Evolutionary conservation across 768 basidiomycete genomes (phyloP).

Genomic region (Trametes elegans): DNA sequence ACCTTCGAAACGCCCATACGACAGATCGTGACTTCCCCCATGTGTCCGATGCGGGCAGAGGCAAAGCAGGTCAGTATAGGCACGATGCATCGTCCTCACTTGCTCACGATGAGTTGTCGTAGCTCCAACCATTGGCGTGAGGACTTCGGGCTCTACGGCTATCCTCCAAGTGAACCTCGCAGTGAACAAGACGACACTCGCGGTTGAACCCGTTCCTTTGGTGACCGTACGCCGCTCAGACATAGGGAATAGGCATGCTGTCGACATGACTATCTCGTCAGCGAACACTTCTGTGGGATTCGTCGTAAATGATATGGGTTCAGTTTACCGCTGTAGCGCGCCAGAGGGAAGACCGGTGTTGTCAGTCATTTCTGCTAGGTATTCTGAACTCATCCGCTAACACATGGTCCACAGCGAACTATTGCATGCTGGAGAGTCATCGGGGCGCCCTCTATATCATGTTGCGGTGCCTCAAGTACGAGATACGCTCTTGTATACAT

Average conservation of each 20-base stretch:
- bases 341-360: constrained; percentile 35
- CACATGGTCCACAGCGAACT: not conserved
- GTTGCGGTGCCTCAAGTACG: constrained; percentile 37
- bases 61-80: not conserved
- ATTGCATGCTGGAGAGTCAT: not conserved
- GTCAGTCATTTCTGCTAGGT: constrained; percentile 38
- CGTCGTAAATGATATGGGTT: constrained; percentile 50
- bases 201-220: constrained; percentile 6
- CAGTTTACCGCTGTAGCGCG: constrained; percentile 47
- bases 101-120: not conserved
- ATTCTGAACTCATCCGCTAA: not conserved
- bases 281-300: constrained; percentile 24
- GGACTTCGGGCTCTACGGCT: constrained; percentile 18
- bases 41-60: constrained; percentile 14
- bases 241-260: constrained; percentile 13
- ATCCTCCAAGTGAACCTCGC: constrained; percentile 8
- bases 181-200: not conserved
- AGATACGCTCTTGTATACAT: constrained; percentile 46
- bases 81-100: too few species aligned
- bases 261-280: constrained; percentile 19
- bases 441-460: constrained; percentile 49
- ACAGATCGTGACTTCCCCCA: constrained; percentile 44
- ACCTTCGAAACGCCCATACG: constrained; percentile 67
- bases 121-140: constrained; percentile 20
- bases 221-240: constrained; percentile 15